Base-by-base conservation (phyloP, 2,329 filamentous ascomycete species). In the Chrysoporthe cubensis region DNA sequence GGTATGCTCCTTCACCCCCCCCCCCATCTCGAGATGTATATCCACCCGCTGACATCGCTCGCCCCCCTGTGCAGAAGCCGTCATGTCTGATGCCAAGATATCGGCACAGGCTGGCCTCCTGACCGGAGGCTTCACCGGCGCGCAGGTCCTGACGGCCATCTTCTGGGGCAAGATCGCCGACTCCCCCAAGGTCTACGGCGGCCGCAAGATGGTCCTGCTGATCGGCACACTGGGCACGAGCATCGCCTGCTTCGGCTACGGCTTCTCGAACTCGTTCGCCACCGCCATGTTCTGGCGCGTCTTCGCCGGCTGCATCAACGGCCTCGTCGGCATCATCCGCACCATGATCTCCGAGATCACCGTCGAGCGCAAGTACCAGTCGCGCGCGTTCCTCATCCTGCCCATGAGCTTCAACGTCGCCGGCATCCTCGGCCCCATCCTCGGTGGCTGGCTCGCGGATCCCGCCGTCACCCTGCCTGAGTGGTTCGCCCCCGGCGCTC, bases 81-180 rank as follows among this genome's bases (percentile, higher is more conserved):
- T 83, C 0, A 76, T 85, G 16, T 81, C 84, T 18, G 83, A 86
- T 66, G 76, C 82, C 34, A 77, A 80, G 59, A 90, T 93, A 66
- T 87, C 91, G 0, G 84, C 84, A 5, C 90, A 92, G 74, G 90
- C 89, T 0, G 91, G 91, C 37, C 80, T 93, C 26, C 80, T 93
- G 37, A 88, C 91, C 66, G 91, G 88, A 18, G 87, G 88, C 37
- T 94, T 93, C 74, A 91, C 91, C 0, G 88, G 88, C 5, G 89
- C 90, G 0, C 91, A 94, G 73, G 92, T 93, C 68, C 76, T 90
- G 26, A 93, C 91, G 0, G 90, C 90, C 0, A 87, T 94, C 61
- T 81, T 90, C 69, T 93, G 91, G 91, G 91, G 91, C 0, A 84
- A 90, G 42, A 82, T 90, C 2, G 85, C 87, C 1, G 87, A 90